Base-by-base conservation (phyloP, 75 land plant genomes). In the Picea sitchensis region DNA sequence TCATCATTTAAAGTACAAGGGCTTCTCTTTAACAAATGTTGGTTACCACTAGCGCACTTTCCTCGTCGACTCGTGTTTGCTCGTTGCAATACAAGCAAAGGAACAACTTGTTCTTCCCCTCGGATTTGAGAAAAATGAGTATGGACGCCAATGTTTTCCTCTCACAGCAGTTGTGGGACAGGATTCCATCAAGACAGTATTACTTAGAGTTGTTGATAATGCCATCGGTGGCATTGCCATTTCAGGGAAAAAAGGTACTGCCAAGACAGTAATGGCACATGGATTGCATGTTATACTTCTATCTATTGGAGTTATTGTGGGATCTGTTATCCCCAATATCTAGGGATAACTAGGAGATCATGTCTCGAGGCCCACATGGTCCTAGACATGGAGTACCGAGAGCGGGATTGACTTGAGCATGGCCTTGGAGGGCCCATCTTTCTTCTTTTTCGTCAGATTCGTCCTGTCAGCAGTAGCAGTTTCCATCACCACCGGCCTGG, bases 251-350 rank as follows among this genome's bases (percentile, higher is more conserved):
- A 86, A 97, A 36, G 99, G 99, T 44, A 96, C 99, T 58, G 99
- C 99, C 47, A 96, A 96, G 89, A 94, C 99, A 30, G 91, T 96
- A 5, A 94, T 96, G 96, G 99, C 99, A 18, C 86, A 97, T 58
- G 99, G 99, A 5, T 80, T 96, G 78, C 99, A 96, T 79, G 99
- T 93, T 44, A 81, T 96, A 74, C 90, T 96, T 23, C 99, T 97
- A 21, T 97, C 98, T 0, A 92, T 96, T 84, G 99, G 94, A 76
- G 93, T 94, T 8, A 95, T 96, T 78, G 83, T 63, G 13, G 97
- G 95, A 62, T 92, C 98, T n/a, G n/a, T n/a, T n/a, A n/a, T n/a
- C n/a, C n/a, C n/a, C n/a, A n/a, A n/a, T n/a, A n/a, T n/a, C n/a
- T n/a, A n/a, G n/a, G n/a, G n/a, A n/a, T n/a, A n/a, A n/a, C n/a